phyloP scores from a whole-genome alignment of 2,329 filamentous ascomycete genomes.

The Cyphellophora europaea region DNA sequence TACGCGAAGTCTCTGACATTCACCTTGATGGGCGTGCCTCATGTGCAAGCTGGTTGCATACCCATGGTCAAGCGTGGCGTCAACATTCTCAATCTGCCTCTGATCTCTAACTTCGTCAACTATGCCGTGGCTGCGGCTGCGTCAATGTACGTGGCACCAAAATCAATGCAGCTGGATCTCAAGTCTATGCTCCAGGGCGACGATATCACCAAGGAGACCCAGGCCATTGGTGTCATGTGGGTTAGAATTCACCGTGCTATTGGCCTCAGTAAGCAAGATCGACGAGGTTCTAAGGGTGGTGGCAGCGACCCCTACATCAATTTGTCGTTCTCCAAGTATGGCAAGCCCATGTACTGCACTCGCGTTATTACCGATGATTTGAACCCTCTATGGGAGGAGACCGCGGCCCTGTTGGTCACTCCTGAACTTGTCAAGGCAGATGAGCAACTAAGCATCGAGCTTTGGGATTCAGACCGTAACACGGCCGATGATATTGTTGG shows the following conservation, averaged over 20 bases:
- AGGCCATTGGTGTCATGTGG: conserved; percentile 82
- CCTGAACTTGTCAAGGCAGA: conserved; percentile 85
- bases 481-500: conserved; percentile 92
- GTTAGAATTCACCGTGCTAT: conserved; percentile 81
- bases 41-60: conserved; percentile 79
- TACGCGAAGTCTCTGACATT: conserved; percentile 89
- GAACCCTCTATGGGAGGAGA: conserved; percentile 88
- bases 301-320: conserved; percentile 96
- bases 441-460: conserved; percentile 83
- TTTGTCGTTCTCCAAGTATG: conserved; percentile 88
- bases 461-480: conserved; percentile 92
- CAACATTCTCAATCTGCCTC: conserved; percentile 80
- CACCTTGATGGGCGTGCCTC: conserved; percentile 87
- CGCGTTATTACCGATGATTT: conserved; percentile 90
- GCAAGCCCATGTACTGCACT: conserved; percentile 96
- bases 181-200: conserved; percentile 86
- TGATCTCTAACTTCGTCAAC: conserved; percentile 96
- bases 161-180: conserved; percentile 86
- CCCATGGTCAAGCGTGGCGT: conserved; percentile 87
- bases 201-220: conserved; percentile 75
- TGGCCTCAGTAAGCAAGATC: conserved; percentile 85
- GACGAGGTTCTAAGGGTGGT: conserved; percentile 69
- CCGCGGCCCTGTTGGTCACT: conserved; percentile 73
- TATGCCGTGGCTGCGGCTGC: conserved; percentile 83
- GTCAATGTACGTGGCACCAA: conserved; percentile 87